Base-by-base conservation (phyloP, 2,329 filamentous ascomycete genomes). In the Torrubiellomyces zombiae region DNA sequence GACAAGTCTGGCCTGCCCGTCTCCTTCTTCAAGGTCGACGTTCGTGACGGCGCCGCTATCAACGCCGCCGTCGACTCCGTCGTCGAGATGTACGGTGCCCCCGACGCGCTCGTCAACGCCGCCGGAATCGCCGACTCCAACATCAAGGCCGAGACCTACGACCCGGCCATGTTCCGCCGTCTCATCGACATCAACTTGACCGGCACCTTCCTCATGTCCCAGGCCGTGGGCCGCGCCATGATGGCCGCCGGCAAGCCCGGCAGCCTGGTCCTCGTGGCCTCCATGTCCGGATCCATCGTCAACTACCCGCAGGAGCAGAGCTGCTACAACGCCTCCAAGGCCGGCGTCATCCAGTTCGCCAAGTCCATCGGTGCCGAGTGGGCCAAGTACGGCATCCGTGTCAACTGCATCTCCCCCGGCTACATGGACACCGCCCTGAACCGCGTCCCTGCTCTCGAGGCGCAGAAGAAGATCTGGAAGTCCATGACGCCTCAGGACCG, bases 391-490 rank as follows among this genome's bases (percentile, higher is more conserved):
- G 63, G 65, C 39, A 82, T 86, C 44, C 74, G 79, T 18, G 78
- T 85, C 42, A 89, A 89, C 64, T 75, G 70, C 51, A 82, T 86
- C 53, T 80, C 73, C 6, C 79, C 80, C 12, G 79, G 79, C 16
- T 86, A 86, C 59, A 85, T 86, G 73, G 77, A 85, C 58, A 89
- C 79, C 5, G 75, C 74, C 5, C 60, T 82, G 33, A 85, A 82
- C 66, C 72, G 74, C 31, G 75, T 80, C 6, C 75, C 76, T 13
- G 74, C 74, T 19, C 69, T 83, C 12, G 76, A 83, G 35, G 75
- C 74, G 23, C 75, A 82, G 61, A 82, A 82, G 70, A 75, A 74
- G 54, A 78, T 81, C 50, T 83, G 78, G 78, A 69, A 68, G 39
- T 67, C 65, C 18, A 47, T 78, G 33, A 83, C 77, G 6, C 78